Base-by-base conservation (phyloP, 2,329 filamentous ascomycete species). In the Karstenula rhodostoma region DNA sequence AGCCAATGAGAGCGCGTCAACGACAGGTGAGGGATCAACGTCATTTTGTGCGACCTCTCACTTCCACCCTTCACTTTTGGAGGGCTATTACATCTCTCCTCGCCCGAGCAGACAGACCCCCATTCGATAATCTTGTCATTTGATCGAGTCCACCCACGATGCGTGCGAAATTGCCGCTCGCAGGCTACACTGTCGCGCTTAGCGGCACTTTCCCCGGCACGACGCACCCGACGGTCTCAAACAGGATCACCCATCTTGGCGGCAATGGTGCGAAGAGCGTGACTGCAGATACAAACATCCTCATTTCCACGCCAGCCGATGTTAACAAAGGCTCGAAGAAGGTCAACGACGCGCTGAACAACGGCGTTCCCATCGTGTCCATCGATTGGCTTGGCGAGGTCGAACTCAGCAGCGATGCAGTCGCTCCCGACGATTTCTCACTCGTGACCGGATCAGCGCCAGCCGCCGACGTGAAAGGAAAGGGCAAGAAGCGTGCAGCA, bases 371-470 rank as follows among this genome's bases (percentile, higher is more conserved):
- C 2, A 81, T 92, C 48, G 83, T 92, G 27, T 81, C 77, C 10
- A 73, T 89, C 0, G 77, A 85, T 15, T 93, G 90, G 90, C 77
- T 89, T n/a, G 64, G 85, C 1, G 83, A 88, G n/a, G 87, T 83
- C 23, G 77, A 77, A 15, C 73, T 77, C 17, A 79, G 78, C 48
- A 72, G 77, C 12, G 80, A 77, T 33, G 68, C 82, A 9, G 67
- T 79, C 9, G 79, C 80, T 57, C 73, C 76, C 15, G 59, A 71
- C 0, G 82, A 81, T 60, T 56, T 78, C 2, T 63, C 83, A 17
- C 25, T 67, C 61, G 17, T 48, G 62, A 42, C 49, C 19, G 58
- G 46, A 15, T 27, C 62, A 27, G 42, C 62, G 19, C 22, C 58
- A 52, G 3, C 37, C 60, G 17, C 37, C 23, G 55, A 58, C 10